Base-by-base conservation (phyloP, 139 green algal genomes). In the Micractinium sp. region DNA sequence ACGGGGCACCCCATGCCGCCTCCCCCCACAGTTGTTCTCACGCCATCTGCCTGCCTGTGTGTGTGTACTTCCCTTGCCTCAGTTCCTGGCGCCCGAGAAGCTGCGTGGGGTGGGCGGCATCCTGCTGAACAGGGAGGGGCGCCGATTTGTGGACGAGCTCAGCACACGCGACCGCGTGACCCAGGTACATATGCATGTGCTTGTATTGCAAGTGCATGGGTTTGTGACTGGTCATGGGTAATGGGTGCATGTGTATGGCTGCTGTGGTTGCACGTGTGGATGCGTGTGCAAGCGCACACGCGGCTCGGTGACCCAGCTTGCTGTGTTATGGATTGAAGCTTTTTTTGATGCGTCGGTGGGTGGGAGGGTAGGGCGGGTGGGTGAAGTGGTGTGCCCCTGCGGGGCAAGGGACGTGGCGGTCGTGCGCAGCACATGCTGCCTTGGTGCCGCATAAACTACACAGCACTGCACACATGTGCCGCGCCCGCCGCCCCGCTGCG, bases 61-160 rank as follows among this genome's bases (percentile, higher is more conserved):
- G 12, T 27, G 4, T 81, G 60, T 25, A 25, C 4, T 33, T 29
- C 39, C 36, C 13, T 23, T 14, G 0, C 75, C 61, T 1, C 88
- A 93, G 92, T 95, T 96, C 84, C 90, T 98, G 66, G 96, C 94
- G 0, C 93, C 95, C 23, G 96, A 98, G 90, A 95, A 94, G 90
- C 93, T 98, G 81, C 92, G 95, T 3, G 96, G 96, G 33, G 89
- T 94, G 77, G 95, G 94, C 12, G 94, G 92, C 36, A 92, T 97
- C 18, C 82, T 97, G 87, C 80, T 97, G 5, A 93, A 95, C 89
- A 25, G 15, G 0, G 33, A 90, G 36, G 95, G 94, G 2, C 29
- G 88, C 7, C 89, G 96, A 25, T 98, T 98, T 92, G 93, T 95
- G 33, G 89, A 98, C 71, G 96, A 98, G 90, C 93, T 98, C 36